Base-by-base conservation (phyloP, 140 eudicot species). In the Flaveria floridana region DNA sequence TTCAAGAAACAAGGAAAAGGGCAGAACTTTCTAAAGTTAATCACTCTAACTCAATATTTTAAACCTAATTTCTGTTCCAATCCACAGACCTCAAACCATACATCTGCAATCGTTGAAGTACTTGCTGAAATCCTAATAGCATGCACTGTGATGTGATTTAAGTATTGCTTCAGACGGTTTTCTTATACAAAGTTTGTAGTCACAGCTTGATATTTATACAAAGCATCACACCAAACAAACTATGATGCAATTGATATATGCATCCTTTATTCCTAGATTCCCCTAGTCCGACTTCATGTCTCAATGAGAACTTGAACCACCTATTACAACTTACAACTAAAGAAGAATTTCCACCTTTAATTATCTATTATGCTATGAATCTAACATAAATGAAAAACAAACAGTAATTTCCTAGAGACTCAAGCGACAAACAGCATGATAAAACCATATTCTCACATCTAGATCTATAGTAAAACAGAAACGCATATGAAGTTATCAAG, bases 391-490 rank as follows among this genome's bases (percentile, higher is more conserved):
- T 3, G 6, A 48, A 48, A 13, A 48, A 48, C 55, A 12, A 48
- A 13, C 4, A 14, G 14, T 48, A 44, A 10, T 10, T 44, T 44
- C 13, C 50, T 10, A 44, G 65, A 62, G 21, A 34, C 52, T n/a
- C 26, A 61, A 44, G 42, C 41, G 3, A 10, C 42, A 23, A 23
- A 47, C 20, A 26, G 28, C 62, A 47, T 12, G 65, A 63, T 11
- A 16, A 34, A 37, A 51, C 56, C 63, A 13, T 4, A 46, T 46
- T 46, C 25, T 30, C 20, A 10, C 19, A 20, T 30, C 50, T 48
- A 46, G 58, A 74, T 62, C 79, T 66, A 74, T 28, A 47, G 65
- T 25, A 26, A 20, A 46, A 46, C 10, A 26, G 5, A 61, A 10
- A 62, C 51, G 20, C 39, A 48, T 14, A 42, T 2, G 42, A 65